Evolutionary conservation across 2,329 filamentous ascomycete genomes (phyloP), one percentile per base, ranked within the genome.

Genomic region (Chalaropsis thielavioides): DNA sequence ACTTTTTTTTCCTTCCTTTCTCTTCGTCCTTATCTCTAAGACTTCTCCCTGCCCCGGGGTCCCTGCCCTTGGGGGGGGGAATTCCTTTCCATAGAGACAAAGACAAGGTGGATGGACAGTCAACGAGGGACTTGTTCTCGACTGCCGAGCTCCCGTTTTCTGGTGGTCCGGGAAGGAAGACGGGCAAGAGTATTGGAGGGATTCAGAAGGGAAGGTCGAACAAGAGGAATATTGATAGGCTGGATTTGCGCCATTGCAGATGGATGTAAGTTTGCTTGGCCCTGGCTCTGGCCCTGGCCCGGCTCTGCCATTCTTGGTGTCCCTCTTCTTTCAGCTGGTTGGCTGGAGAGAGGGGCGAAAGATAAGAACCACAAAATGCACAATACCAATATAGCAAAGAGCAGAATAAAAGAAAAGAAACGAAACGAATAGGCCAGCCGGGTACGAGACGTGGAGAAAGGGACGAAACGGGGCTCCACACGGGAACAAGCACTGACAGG

Each of bases 81-180:
- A n/a, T 66, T 66, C 38, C 62, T 67, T 62, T 67, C 40, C 58
- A 67, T 64, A 62, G 43, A 66, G 63, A 66, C 61, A 59, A 19
- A n/a, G n/a, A n/a, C n/a, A n/a, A n/a, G n/a, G n/a, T n/a, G n/a
- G 10, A 31, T 35, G 51, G 11, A 56, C 5, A 17, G 27, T 11
- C 11, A n/a, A 44, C 41, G 41, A 13, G 51, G 27, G 24, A 27
- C 17, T 56, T n/a, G 27, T 15, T 35, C 27, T 56, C 27, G 51
- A 56, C 24, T 56, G 51, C 51, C 51, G 51, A 51, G 46, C n/a
- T n/a, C 46, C 22, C 51, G 24, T 27, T 56, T 56, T 19, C 51
- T 56, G 15, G 51, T 56, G 51, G 31, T 3, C 27, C 22, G 24
- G 51, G 51, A 56, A 56, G 51, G 51, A 56, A n/a, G 46, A 49